Conservation (phyloP, 345 rosid genomes). For the Salix brachista region DNA sequence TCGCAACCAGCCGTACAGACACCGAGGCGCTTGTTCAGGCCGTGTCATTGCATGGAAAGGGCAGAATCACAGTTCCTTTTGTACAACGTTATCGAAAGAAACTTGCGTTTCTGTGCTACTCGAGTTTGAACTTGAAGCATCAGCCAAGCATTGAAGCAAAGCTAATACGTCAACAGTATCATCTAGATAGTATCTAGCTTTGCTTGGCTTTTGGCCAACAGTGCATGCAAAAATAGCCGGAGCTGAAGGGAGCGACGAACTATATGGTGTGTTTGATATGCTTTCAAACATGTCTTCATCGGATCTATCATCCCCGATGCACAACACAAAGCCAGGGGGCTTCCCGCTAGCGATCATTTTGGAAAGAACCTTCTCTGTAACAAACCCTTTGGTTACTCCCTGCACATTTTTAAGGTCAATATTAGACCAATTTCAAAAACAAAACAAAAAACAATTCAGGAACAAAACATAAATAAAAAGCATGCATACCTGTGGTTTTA, state of each 20-base stretch:
- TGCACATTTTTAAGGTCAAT: slow-evolving; percentile 10
- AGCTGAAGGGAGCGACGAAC: slow-evolving; percentile 1
- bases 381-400: slow-evolving; percentile 31
- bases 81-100: background rate
- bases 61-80: background rate
- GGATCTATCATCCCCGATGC: slow-evolving; percentile 31
- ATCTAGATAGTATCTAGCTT: slow-evolving; percentile 30
- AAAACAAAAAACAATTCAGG: background rate
- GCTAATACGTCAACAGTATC: slow-evolving; percentile 21
- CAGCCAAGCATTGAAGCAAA: slow-evolving; percentile 20
- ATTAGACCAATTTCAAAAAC: background rate
- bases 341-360: slow-evolving; percentile 14
- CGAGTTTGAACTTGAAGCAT: slow-evolving; percentile 6
- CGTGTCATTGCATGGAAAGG: background rate
- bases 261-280: slow-evolving; percentile 8
- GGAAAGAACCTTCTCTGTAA: slow-evolving; percentile 24
- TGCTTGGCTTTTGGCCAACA: slow-evolving; percentile 34
- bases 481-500: slow-evolving; percentile 52
- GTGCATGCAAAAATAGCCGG: slow-evolving; percentile 31
- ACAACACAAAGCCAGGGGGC: slow-evolving; percentile 26
- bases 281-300: slow-evolving; percentile 35
- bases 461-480: background rate
- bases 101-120: slow-evolving; percentile 2
- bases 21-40: background rate
- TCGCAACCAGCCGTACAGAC: background rate